These are phyloP conservation scores for Blastobotrys buckinghamii DNA, from an alignment of 1,139 yeast genomes.

Conservation along the genomic window DNA sequence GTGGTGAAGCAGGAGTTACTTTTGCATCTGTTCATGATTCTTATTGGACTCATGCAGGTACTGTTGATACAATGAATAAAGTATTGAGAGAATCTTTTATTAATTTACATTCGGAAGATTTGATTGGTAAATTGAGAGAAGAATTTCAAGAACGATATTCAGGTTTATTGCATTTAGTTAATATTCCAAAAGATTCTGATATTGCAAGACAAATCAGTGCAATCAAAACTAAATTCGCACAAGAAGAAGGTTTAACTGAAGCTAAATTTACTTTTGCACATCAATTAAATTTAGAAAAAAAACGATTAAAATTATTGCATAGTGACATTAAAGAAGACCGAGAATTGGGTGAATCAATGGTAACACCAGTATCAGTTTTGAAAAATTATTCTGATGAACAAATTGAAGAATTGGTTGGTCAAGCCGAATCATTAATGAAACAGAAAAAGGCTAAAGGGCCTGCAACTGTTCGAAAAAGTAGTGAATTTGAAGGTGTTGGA, in stretches of 20 bases:
- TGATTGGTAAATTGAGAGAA: conserved; percentile 60
- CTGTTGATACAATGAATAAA: conserved; percentile 67
- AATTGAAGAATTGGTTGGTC: conserved; percentile 20
- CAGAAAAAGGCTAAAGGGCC: background rate
- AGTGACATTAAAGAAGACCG: conserved; percentile 43
- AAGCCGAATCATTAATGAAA: conserved; percentile 9
- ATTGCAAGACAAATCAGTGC: conserved; percentile 48
- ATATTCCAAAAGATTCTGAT: conserved; percentile 48
- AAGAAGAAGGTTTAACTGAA: conserved; percentile 10
- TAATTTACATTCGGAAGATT: conserved; percentile 63
- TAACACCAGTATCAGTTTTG: conserved; percentile 68
- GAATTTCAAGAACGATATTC: conserved; percentile 80
- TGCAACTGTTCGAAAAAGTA: conserved; percentile 19
- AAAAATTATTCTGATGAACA: conserved; percentile 32
- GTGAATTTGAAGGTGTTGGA: conserved; percentile 35
- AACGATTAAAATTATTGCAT: conserved; percentile 48
- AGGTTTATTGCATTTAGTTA: conserved; percentile 55
- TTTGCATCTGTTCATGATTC: conserved; percentile 98
- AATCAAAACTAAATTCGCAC: conserved; percentile 36
- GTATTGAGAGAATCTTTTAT: conserved; percentile 76
- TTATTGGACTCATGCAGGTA: conserved; percentile 95
- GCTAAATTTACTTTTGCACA: conserved; percentile 54
- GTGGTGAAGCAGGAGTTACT: conserved; percentile 59
- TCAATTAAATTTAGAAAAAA: conserved; percentile 66
- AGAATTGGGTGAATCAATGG: conserved; percentile 53